Evolutionary conservation across 257 asterid genomes (phyloP), one percentile per base, ranked within the genome.

Genomic region (Solanum arcanum): DNA sequence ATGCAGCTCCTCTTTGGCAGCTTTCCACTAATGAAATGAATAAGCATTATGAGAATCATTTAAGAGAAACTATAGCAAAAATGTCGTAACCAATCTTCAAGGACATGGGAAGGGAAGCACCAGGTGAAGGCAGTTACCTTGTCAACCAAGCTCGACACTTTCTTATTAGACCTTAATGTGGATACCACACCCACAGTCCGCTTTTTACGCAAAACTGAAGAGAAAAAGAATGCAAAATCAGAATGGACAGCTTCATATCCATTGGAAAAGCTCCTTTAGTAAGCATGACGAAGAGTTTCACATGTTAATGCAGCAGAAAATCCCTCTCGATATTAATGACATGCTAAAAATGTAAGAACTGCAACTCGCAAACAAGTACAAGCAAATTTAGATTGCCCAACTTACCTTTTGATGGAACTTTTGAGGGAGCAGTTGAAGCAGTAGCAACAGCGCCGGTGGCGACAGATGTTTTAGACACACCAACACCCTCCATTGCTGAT

Each of bases 81-180:
- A 52, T 4, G 46, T 70, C 64, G 12, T 20, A n/a, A 78, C 33
- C 85, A 18, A 20, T 47, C 44, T 47, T 47, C 44, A 29, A 47
- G 25, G 85, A 80, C 20, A 68, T 80, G 18, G 83, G 35, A 76
- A 47, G 29, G 29, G 44, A 31, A 80, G 85, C 46, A 81, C 85
- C 69, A 82, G 37, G 73, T 41, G 74, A 35, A 83, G 84, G 85
- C 39, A 87, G 83, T 72, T 47, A 97, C 99, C 99, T 97, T 97
- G 93, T 97, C 99, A 75, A 97, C 99, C 97, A 97, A 88, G 91
- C 97, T 93, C 86, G 98, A 97, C 73, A 97, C 99, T 87, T 97
- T 97, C 93, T 96, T 97, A 92, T 94, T 97, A 80, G 98, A 92
- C 93, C 94, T 95, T 91, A 94, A 91, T 31, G 98, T 90, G 84